A percentile compares a stretch with the other conserved stretches of the same genome.
These are phyloP conservation scores for Pelargonium australe DNA, from an alignment of 441 rosid genomes.

Conservation along the genomic window DNA sequence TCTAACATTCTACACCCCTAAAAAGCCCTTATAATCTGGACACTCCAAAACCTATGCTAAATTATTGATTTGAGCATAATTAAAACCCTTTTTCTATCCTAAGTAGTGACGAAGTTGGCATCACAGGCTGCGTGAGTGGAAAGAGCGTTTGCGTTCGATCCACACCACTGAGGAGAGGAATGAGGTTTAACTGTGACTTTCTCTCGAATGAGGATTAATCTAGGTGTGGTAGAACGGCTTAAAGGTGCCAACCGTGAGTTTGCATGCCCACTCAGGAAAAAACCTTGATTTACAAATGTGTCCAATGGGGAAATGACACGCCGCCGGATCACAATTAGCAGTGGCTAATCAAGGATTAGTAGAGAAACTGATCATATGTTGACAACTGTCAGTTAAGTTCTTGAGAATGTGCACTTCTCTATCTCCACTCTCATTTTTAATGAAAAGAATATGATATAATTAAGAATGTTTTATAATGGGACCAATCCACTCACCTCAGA, in stretches of 20 bases:
- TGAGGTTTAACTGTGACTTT: too few relatives aligned
- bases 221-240: too few relatives aligned
- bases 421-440: background rate
- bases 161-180: too few relatives aligned
- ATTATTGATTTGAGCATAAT: background rate
- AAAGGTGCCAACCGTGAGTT: too few relatives aligned
- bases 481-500: constrained; percentile 8
- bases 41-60: constrained; percentile 4
- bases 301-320: background rate
- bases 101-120: too few relatives aligned
- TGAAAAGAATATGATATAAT: constrained; percentile 2
- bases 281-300: background rate
- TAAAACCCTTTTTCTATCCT: background rate
- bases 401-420: background rate
- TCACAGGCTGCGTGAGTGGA: too few relatives aligned
- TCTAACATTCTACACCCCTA: constrained; percentile 12
- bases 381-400: constrained; percentile 7
- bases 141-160: too few relatives aligned
- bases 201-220: too few relatives aligned
- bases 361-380: background rate
- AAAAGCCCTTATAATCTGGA: constrained; percentile 7
- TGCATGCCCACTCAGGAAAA: too few relatives aligned
- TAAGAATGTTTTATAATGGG: constrained; percentile 7
- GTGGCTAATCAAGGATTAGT: constrained; percentile 8
- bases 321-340: background rate